A percentile compares a stretch with the other conserved stretches of the same genome.
Conservation (phyloP, 78 protist genomes). For the Dictyostelium capitatum region DNA sequence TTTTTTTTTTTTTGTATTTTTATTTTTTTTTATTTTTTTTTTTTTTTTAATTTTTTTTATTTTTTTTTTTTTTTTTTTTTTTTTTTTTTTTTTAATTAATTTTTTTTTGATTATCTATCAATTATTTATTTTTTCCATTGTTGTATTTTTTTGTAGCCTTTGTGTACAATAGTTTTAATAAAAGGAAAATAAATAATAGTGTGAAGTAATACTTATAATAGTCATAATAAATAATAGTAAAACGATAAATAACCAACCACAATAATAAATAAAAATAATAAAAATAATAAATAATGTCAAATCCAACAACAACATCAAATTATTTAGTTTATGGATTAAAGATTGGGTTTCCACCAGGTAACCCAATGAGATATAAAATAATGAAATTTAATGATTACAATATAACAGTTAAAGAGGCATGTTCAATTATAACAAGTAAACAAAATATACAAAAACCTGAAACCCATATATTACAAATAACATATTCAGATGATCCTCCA, state of each 20-base stretch:
- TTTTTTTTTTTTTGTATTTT: too few relatives aligned
- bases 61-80: too few relatives aligned
- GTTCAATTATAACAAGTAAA: conserved; percentile 13
- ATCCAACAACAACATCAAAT: background rate
- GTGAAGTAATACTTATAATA: too few relatives aligned
- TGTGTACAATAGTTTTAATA: too few relatives aligned
- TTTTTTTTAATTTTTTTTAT: too few relatives aligned
- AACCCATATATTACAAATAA: conserved; percentile 27
- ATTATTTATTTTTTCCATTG: too few relatives aligned
- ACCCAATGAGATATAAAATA: conserved; percentile 15
- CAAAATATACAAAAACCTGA: conserved; percentile 54
- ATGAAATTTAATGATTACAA: conserved; percentile 46
- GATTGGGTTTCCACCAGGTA: conserved; percentile 72
- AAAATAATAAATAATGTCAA: background rate
- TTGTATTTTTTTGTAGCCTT: too few relatives aligned
- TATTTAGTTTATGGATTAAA: conserved; percentile 53
- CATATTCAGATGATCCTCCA: conserved; percentile 11
- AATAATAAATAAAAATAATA: background rate
- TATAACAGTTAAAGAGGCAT: conserved; percentile 39
- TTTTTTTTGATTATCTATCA: too few relatives aligned
- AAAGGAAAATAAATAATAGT: background rate
- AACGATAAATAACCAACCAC: too few relatives aligned
- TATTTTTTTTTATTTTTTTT: too few relatives aligned
- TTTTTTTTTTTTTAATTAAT: too few relatives aligned
- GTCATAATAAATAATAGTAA: background rate